phyloP scores from a whole-genome alignment of 1,139 yeast genomes.

The Debaryomycetaceae sp. region DNA sequence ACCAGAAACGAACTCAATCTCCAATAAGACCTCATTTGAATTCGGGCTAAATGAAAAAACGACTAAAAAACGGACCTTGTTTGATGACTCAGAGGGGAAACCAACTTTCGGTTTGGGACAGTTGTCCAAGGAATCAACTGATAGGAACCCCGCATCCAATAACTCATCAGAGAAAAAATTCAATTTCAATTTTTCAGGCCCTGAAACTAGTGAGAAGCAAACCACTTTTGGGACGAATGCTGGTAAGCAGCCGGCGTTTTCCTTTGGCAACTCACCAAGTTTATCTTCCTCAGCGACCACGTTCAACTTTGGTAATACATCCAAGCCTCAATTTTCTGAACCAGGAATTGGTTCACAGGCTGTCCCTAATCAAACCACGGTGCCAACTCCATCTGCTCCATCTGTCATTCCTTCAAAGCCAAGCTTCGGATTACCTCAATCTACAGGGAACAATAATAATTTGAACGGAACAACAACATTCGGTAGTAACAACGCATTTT shows the following conservation, averaged over 20 bases:
- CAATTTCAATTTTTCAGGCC: too few relatives aligned
- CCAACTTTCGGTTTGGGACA: too few relatives aligned
- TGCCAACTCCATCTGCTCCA: constrained; percentile 1
- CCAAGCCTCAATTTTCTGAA: constrained; percentile 1
- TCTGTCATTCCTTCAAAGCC: constrained; percentile 1
- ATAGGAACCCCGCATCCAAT: too few relatives aligned
- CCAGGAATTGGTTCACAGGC: not conserved
- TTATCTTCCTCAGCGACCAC: constrained; percentile 4
- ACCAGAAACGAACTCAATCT: too few relatives aligned
- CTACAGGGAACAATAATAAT: not conserved
- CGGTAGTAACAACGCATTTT: not conserved
- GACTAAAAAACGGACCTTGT: too few relatives aligned
- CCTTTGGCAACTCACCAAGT: constrained; percentile 8
- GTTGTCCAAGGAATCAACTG: too few relatives aligned
- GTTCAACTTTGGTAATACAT: constrained; percentile 11
- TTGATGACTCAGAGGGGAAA: too few relatives aligned
- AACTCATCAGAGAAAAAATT: too few relatives aligned
- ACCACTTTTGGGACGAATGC: too few relatives aligned
- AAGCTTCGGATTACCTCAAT: constrained; percentile 3
- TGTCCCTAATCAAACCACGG: not conserved
- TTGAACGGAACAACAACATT: not conserved
- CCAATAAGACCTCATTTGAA: too few relatives aligned
- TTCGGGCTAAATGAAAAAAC: too few relatives aligned
- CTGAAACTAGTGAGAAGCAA: too few relatives aligned
- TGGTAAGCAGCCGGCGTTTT: constrained; percentile 7